Percentiles rank a stretch among this genome's conserved stretches.
phyloP scores from a whole-genome alignment of 1,284 basidiomycete species.

The Ceratobasidium sp. region DNA sequence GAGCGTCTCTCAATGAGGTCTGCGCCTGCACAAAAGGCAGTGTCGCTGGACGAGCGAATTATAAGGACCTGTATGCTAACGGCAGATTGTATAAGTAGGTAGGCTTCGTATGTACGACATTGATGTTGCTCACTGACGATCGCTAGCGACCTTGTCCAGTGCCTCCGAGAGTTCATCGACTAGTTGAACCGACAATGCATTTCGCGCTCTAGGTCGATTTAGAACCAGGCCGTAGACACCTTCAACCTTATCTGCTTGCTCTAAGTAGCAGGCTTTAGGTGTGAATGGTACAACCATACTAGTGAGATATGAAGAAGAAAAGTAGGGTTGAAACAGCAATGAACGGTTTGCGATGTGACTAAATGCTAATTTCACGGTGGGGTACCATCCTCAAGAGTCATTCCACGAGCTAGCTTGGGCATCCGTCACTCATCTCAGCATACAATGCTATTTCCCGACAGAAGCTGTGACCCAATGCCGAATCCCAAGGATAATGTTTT shows the following conservation, averaged over 20 bases:
- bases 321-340: not conserved
- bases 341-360: not conserved
- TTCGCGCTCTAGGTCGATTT: slow-evolving; percentile 20
- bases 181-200: slow-evolving; percentile 19
- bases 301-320: not conserved
- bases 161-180: slow-evolving; percentile 29
- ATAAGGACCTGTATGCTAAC: no score
- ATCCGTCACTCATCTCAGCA: not conserved
- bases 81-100: no score
- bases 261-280: slow-evolving; percentile 23
- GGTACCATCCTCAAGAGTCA: not conserved
- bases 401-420: not conserved
- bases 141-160: not conserved
- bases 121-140: no score
- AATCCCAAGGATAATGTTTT: not conserved
- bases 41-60: no score
- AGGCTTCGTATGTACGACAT: no score
- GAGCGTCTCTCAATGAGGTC: slow-evolving; percentile 86
- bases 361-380: not conserved
- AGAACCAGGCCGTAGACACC: slow-evolving; percentile 19
- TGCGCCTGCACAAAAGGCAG: slow-evolving; percentile 70
- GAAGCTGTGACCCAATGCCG: slow-evolving; percentile 2
- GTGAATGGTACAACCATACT: slow-evolving; percentile 29
- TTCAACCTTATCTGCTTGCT: slow-evolving; percentile 3
- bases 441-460: not conserved